Base-by-base conservation (phyloP, 768 basidiomycete species). In the Tricholoma furcatifolium region DNA sequence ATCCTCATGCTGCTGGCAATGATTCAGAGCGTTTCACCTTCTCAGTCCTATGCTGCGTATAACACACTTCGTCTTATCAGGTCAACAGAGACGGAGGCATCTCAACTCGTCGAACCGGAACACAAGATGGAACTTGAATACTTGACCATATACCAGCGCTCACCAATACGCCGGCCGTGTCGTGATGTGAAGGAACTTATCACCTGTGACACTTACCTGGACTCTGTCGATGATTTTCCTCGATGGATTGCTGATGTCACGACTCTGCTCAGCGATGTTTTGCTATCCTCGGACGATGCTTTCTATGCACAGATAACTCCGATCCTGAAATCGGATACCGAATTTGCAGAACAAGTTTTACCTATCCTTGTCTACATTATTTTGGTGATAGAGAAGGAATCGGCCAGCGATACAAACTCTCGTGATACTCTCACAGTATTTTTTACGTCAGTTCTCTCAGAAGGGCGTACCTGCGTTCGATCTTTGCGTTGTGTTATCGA, bases 361-460 rank as follows among this genome's bases (percentile, higher is more conserved):
- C 92, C 95, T 0, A 69, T 89, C 24, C 74, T 97, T 30, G 82
- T 95, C 14, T 86, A 93, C 60, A 77, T 79, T 1, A 55, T 88
- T 3, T 76, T 98, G 9, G 73, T 70, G 47, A 55, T 43, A 10
- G 69, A 73, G 49, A 58, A 18, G 50, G 50, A 32, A 14, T 50
- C 20, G 12, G 49, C 17, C 18, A 32, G 44, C 41, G 46, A 57
- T 61, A 27, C 15, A 50, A 31, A n/a, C 58, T 65, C 47, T 63
- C 67, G 65, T 59, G 61, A 45, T 32, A 41, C 62, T 18, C 60
- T 80, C 48, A 91, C 70, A 66, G 74, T 52, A 2, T 89, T 88
- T 62, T 84, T 93, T 69, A 69, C 75, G 0, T 62, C 64, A 2
- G 65, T 91, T 7, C 75, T 94, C 2, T 57, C 64, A 2, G 69